These are phyloP conservation scores for Protea cynaroides DNA, from an alignment of 164 flowering plant species.

Conservation along the genomic window DNA sequence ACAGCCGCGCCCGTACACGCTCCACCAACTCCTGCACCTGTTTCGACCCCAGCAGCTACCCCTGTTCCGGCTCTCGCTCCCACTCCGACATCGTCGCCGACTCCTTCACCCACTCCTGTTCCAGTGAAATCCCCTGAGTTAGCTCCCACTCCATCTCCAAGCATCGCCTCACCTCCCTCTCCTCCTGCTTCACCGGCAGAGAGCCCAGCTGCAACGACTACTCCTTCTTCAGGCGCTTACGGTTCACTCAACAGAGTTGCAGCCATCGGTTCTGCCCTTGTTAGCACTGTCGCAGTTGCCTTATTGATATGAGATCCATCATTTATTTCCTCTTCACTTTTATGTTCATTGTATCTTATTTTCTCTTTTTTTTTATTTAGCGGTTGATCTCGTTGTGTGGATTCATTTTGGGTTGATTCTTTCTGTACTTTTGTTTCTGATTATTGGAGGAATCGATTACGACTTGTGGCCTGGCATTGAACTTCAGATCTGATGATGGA, in stretches of 20 bases:
- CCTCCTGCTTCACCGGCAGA: neutral
- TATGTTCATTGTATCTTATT: no score
- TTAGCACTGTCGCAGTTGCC: conserved; percentile 1
- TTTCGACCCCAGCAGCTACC: neutral
- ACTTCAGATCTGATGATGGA: no score
- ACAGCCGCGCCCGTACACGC: no score
- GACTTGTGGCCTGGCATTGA: no score
- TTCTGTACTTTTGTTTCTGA: no score
- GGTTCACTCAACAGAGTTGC: conserved; percentile 3
- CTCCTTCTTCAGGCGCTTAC: neutral
- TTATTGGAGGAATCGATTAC: no score
- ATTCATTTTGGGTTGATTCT: no score
- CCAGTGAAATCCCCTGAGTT: neutral
- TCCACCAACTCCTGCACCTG: no score
- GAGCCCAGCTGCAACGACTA: neutral
- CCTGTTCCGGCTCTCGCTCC: conserved; percentile 1
- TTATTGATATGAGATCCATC: neutral
- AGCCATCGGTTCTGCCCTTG: neutral
- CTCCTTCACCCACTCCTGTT: neutral
- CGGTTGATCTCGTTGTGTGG: no score
- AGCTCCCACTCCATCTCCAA: conserved; percentile 7
- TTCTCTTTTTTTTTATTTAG: no score
- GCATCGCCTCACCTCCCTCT: neutral
- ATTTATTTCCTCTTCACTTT: no score
- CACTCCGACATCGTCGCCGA: neutral